A percentile compares a stretch with the other conserved stretches of the same genome.
Conservation (phyloP, 495 filamentous ascomycete species). For the Penicilliopsis zonata region DNA sequence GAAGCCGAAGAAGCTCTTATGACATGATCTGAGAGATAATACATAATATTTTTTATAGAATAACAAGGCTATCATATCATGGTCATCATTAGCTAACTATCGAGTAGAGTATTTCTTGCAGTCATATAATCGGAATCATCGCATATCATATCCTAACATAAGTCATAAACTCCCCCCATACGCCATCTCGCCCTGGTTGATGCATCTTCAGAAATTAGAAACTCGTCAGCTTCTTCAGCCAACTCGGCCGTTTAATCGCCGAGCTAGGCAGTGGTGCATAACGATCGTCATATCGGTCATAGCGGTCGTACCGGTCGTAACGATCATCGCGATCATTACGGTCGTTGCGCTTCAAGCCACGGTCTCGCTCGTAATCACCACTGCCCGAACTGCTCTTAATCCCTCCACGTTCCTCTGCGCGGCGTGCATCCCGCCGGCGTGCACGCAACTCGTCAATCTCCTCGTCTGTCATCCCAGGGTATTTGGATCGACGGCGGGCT, state of each 20-base stretch:
- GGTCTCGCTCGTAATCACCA: slow-evolving; percentile 28
- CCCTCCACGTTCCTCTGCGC: slow-evolving; percentile 14
- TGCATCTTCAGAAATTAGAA: slow-evolving; percentile 18
- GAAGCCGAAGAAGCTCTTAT: slow-evolving; percentile 3
- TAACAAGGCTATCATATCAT: no score
- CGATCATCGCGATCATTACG: no score
- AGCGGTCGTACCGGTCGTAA: no score
- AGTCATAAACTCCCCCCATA: no score
- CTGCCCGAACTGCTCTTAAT: slow-evolving; percentile 32
- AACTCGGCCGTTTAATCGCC: slow-evolving; percentile 30
- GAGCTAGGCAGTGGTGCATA: slow-evolving; percentile 14
- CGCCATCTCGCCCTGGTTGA: no score
- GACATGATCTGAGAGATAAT: no score
- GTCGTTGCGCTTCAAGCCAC: slow-evolving; percentile 18
- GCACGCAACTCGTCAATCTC: slow-evolving; percentile 28
- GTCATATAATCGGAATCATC: no score
- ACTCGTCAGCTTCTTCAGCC: slow-evolving; percentile 36
- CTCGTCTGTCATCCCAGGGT: slow-evolving; percentile 25
- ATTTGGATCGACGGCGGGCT: slow-evolving; percentile 24
- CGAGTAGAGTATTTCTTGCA: no score
- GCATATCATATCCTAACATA: no score
- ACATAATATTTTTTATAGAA: no score
- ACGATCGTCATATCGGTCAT: slow-evolving; percentile 17
- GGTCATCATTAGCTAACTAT: no score
- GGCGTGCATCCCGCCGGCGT: slow-evolving; percentile 17